A percentile compares a stretch with the other conserved stretches of the same genome.
Evolutionary conservation across 2,329 filamentous ascomycete genomes (phyloP).

Genomic region (Atkinsonella hypoxylon): DNA sequence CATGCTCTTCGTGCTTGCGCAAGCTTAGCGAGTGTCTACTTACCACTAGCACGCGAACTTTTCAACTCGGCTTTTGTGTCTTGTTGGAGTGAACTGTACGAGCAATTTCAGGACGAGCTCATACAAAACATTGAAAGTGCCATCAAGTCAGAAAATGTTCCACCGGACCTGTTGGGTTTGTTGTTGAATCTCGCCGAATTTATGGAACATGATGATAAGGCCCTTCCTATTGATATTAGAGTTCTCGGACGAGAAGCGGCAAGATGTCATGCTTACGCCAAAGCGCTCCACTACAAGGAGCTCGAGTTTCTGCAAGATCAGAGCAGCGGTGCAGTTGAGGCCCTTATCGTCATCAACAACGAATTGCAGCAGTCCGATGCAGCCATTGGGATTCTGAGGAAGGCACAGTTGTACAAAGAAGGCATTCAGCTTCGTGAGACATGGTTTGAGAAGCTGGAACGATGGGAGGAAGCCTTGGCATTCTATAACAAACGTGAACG

Average conservation of each 20-base stretch:
- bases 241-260: slow-evolving; percentile 89
- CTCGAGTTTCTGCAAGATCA: slow-evolving; percentile 97
- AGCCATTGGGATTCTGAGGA: slow-evolving; percentile 91
- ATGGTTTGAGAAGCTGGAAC: slow-evolving; percentile 96
- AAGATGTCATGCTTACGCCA: slow-evolving; percentile 95
- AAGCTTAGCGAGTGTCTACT: slow-evolving; percentile 78
- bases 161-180: slow-evolving; percentile 87
- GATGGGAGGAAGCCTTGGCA: slow-evolving; percentile 92
- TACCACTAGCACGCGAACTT: slow-evolving; percentile 79
- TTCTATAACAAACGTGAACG: slow-evolving; percentile 82
- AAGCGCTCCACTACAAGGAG: slow-evolving; percentile 97
- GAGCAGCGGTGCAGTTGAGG: slow-evolving; percentile 88
- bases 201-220: slow-evolving; percentile 99
- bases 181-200: slow-evolving; percentile 95
- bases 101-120: slow-evolving; percentile 92
- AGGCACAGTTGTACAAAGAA: slow-evolving; percentile 90
- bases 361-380: slow-evolving; percentile 97
- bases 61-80: slow-evolving; percentile 99
- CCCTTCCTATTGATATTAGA: slow-evolving; percentile 90
- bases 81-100: slow-evolving; percentile 96
- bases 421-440: slow-evolving; percentile 90
- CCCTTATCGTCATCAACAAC: slow-evolving; percentile 98
- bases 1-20: slow-evolving; percentile 91
- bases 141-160: slow-evolving; percentile 88
- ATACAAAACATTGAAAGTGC: slow-evolving; percentile 93